Conservation (phyloP, 192 early-diverging fungal species). For the Glomus cerebriforme region DNA sequence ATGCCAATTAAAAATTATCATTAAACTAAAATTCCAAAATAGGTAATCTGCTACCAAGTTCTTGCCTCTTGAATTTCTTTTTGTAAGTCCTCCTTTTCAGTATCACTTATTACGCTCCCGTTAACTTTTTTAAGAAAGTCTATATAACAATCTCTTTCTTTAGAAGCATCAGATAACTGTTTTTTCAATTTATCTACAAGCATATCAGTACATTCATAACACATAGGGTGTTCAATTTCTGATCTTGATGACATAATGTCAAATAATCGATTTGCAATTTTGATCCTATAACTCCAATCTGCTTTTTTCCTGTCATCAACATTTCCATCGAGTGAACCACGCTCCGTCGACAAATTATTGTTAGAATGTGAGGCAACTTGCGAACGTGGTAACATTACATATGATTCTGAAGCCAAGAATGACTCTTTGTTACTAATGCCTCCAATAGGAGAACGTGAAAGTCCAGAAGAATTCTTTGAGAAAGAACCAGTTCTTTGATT, state of each 20-base stretch:
- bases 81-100: conserved; percentile 52
- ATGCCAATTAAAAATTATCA: not conserved
- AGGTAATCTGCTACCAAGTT: conserved; percentile 40
- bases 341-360: not conserved
- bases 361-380: conserved; percentile 42
- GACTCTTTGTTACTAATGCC: conserved; percentile 27
- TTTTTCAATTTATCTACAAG: conserved; percentile 69
- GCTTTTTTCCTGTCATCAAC: conserved; percentile 26
- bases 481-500: not conserved
- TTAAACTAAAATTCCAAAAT: conserved; percentile 18
- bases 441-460: not conserved
- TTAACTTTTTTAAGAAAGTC: conserved; percentile 67
- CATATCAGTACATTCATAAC: conserved; percentile 88
- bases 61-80: conserved; percentile 55
- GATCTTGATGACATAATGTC: conserved; percentile 77
- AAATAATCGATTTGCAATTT: conserved; percentile 70
- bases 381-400: conserved; percentile 59
- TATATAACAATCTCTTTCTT: conserved; percentile 77
- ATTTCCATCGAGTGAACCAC: conserved; percentile 13
- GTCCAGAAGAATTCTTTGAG: not conserved
- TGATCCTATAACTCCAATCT: conserved; percentile 53
- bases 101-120: conserved; percentile 48
- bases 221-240: conserved; percentile 80
- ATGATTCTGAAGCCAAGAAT: conserved; percentile 52
- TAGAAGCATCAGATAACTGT: conserved; percentile 66